phyloP scores from a whole-genome alignment of 2,329 filamentous ascomycete species.

The Corniculantispora saksenae region DNA sequence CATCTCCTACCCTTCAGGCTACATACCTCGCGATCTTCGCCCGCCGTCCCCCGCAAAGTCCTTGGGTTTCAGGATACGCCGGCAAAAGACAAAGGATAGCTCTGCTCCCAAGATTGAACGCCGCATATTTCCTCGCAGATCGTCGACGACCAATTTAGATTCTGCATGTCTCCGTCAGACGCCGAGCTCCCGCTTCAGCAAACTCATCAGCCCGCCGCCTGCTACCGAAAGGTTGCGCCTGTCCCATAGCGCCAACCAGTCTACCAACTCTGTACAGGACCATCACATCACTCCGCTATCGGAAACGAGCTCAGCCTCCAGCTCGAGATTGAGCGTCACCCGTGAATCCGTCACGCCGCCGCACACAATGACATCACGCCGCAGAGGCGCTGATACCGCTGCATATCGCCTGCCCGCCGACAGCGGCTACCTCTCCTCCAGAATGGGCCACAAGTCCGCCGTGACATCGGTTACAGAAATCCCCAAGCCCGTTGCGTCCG shows the following conservation, averaged over 20 bases:
- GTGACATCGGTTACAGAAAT: slow-evolving; percentile 57
- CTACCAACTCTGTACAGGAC: neutral
- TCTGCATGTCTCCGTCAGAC: slow-evolving; percentile 6
- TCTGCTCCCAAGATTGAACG: neutral
- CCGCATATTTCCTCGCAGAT: slow-evolving; percentile 1
- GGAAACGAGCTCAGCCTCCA: neutral
- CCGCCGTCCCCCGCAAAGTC: slow-evolving; percentile 36
- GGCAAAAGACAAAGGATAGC: neutral
- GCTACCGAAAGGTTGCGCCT: neutral
- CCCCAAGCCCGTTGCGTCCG: slow-evolving; percentile 75
- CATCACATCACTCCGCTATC: neutral
- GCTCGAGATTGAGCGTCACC: neutral
- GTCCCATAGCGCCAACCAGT: neutral
- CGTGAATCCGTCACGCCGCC: neutral
- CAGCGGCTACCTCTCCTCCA: slow-evolving; percentile 24
- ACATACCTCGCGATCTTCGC: slow-evolving; percentile 48
- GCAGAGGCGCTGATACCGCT: neutral
- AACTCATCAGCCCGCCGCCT: neutral
- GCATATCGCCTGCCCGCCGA: slow-evolving; percentile 10
- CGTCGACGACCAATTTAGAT: neutral
- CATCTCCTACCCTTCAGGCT: slow-evolving; percentile 43
- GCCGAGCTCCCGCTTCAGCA: neutral
- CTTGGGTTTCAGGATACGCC: slow-evolving; percentile 19
- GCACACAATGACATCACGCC: slow-evolving; percentile 7
- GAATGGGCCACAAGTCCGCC: slow-evolving; percentile 49